phyloP scores from a whole-genome alignment of 2,329 filamentous ascomycete genomes.

The Colletotrichum sidae region DNA sequence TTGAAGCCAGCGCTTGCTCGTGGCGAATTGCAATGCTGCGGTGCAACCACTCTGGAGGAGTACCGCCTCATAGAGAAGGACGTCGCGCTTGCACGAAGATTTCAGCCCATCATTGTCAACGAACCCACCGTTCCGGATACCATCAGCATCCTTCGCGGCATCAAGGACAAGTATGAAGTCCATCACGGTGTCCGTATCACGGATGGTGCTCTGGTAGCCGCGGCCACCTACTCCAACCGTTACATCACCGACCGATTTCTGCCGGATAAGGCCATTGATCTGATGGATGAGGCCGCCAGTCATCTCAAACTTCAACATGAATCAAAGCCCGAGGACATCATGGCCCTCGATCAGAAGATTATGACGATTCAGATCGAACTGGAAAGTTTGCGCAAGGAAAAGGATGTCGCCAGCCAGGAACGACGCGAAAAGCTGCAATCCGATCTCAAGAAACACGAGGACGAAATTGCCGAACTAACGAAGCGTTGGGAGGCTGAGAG shows the following conservation, averaged over 20 bases:
- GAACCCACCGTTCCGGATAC: conserved; percentile 93
- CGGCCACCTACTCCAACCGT: conserved; percentile 91
- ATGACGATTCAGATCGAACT: conserved; percentile 98
- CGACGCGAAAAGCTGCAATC: conserved; percentile 86
- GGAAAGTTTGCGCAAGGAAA: conserved; percentile 94
- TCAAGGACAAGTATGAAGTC: conserved; percentile 97
- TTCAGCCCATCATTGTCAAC: conserved; percentile 93
- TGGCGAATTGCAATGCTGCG: conserved; percentile 94
- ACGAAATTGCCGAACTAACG: conserved; percentile 79
- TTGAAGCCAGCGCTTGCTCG: conserved; percentile 93
- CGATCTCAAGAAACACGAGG: conserved; percentile 80
- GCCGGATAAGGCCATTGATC: conserved; percentile 95
- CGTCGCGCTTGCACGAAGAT: conserved; percentile 88
- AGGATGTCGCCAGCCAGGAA: conserved; percentile 88
- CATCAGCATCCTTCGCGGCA: conserved; percentile 93
- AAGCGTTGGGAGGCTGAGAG: conserved; percentile 92
- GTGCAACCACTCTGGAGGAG: conserved; percentile 92
- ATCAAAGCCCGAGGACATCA: conserved; percentile 95
- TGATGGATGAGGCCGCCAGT: conserved; percentile 95
- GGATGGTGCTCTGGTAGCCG: conserved; percentile 90
- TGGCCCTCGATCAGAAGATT: conserved; percentile 91
- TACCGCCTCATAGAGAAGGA: conserved; percentile 97
- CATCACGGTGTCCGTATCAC: conserved; percentile 97
- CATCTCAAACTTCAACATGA: conserved; percentile 93
- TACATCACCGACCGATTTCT: conserved; percentile 97